Evolutionary conservation across 345 rosid species (phyloP), one percentile per base, ranked within the genome.

Genomic region (Acer yangbiense): DNA sequence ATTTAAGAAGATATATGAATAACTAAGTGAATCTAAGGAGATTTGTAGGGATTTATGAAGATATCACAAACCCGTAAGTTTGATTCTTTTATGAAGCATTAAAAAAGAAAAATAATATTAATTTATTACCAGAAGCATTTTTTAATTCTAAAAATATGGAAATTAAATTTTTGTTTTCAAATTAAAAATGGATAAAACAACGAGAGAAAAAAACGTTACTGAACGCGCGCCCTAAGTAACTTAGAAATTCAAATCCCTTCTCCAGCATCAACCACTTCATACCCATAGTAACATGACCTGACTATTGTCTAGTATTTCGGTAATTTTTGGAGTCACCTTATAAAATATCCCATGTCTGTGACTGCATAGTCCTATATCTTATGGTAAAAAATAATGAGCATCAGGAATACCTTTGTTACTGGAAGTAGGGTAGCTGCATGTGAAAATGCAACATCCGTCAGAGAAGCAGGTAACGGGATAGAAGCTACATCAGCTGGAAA

Each of bases 341-440:
- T 50, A 66, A 32, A 25, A 32, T 1, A 14, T 46, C 44, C 69
- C 41, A 18, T 25, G 16, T 41, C 2, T 21, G 32, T 11, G 76
- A 23, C 14, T 12, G 58, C 13, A 25, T 23, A 23, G 63, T 64
- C 61, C 29, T n/a, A 32, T 63, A 63, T 48, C 29, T 5, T 27
- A 58, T 18, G 20, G 52, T 29, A 21, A 75, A 64, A 43, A 29
- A 52, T 2, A 46, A 58, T 44, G 17, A 13, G 21, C 20, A 20
- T 32, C 44, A 23, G 16, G 6, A 83, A 65, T 79, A 96, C 99
- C 95, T 91, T 96, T 21, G 99, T 94, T 62, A 96, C 92, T n/a
- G 98, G 99, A 80, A 96, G 98, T 71, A 96, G 83, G 9, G 99
- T 92, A 74, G 99, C 95, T 75, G 99, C 99, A 84, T 96, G 99